These are phyloP conservation scores for Diplotaxis tenuifolia DNA, from an alignment of 345 rosid species.

Conservation along the genomic window DNA sequence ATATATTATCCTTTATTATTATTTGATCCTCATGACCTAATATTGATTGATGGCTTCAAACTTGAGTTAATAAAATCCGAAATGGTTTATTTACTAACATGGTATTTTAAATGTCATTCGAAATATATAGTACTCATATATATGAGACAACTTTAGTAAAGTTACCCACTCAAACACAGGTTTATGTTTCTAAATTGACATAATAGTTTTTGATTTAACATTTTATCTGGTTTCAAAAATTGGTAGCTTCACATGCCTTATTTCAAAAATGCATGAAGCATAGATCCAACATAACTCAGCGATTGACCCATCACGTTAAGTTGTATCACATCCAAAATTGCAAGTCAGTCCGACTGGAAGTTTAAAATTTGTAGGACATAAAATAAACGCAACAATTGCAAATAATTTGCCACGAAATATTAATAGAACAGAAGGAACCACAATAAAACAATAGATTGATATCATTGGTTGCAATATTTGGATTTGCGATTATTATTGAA, in stretches of 20 bases:
- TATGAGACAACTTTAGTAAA: too few relatives aligned
- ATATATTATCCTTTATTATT: neutral
- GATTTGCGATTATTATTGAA: neutral
- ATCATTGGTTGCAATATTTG: neutral
- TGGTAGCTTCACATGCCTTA: neutral
- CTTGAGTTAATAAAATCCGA: neutral
- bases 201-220: too few relatives aligned
- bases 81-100: neutral
- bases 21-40: too few relatives aligned
- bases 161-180: neutral
- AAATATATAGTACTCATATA: too few relatives aligned
- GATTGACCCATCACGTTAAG: conserved; percentile 21
- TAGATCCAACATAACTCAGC: conserved; percentile 20
- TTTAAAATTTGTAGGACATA: neutral
- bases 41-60: neutral
- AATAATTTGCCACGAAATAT: neutral
- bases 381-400: neutral
- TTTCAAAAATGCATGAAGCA: conserved; percentile 22
- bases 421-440: neutral
- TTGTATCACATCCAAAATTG: conserved; percentile 6
- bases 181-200: neutral
- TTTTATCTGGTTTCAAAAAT: neutral
- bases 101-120: too few relatives aligned
- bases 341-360: neutral
- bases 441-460: neutral